A percentile compares a stretch with the other conserved stretches of the same genome.
phyloP scores from a whole-genome alignment of 83 land plant genomes.

The Larix sibirica region DNA sequence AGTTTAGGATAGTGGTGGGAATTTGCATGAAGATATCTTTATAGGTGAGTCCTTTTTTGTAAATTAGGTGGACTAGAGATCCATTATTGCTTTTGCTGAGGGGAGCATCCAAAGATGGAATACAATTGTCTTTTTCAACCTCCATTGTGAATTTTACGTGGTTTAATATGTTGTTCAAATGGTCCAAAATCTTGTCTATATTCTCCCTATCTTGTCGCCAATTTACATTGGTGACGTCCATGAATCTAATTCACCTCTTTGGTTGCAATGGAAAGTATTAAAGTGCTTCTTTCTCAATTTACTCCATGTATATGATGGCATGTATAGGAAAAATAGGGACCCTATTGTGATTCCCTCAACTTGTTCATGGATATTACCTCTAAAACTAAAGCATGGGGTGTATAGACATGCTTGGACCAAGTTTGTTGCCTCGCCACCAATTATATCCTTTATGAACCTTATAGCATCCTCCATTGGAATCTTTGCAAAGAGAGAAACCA shows the following conservation, averaged over 20 bases:
- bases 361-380: background rate
- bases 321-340: background rate
- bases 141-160: background rate
- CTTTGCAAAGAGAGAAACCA: background rate
- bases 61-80: background rate
- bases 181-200: background rate
- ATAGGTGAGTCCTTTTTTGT: background rate
- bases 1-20: background rate
- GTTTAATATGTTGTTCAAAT: background rate
- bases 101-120: too few species aligned
- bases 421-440: background rate
- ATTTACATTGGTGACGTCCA: background rate
- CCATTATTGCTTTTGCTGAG: background rate
- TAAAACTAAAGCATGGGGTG: background rate
- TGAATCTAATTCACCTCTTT: background rate
- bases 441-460: background rate
- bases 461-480: too few species aligned
- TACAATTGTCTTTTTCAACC: too few species aligned
- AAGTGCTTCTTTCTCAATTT: background rate
- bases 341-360: background rate
- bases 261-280: background rate
- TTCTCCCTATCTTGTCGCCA: background rate
- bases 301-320: background rate
- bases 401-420: background rate
- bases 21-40: background rate